A percentile compares a stretch with the other conserved stretches of the same genome.
phyloP scores from a whole-genome alignment of 2,329 filamentous ascomycete genomes.

The Scedosporium apiospermum region DNA sequence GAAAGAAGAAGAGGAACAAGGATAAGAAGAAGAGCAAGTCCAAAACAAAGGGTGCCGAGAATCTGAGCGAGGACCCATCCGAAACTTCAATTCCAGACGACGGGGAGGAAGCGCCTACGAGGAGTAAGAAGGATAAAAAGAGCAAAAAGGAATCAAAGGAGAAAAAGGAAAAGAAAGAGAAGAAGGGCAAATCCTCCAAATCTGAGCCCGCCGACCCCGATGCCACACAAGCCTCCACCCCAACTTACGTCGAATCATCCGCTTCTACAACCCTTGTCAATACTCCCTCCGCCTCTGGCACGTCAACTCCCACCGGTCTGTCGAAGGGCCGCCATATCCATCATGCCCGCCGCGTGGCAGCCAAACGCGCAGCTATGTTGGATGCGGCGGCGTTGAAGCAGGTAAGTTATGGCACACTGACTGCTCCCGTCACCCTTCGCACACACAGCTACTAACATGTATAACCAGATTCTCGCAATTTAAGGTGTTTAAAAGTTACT shows the following conservation, averaged over 20 bases:
- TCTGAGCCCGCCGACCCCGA: background rate
- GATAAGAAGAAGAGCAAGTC: slow-evolving; percentile 4
- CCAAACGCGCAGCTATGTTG: slow-evolving; percentile 2
- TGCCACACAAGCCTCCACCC: background rate
- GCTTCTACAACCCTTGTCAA: background rate
- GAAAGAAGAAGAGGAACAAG: slow-evolving; percentile 6
- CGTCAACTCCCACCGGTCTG: background rate
- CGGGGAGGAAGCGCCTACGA: background rate
- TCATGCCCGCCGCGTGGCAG: slow-evolving; percentile 2
- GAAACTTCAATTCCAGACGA: background rate
- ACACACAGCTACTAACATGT: background rate
- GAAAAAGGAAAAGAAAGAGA: slow-evolving; percentile 5
- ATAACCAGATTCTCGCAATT: slow-evolving; percentile 2
- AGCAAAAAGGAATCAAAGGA: slow-evolving; percentile 4
- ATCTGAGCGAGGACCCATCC: background rate
- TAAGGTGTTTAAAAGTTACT: background rate
- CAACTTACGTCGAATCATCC: background rate
- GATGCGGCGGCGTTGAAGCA: slow-evolving; percentile 4
- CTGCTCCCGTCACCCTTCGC: background rate
- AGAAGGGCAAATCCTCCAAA: slow-evolving; percentile 3
- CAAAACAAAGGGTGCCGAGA: slow-evolving; percentile 3
- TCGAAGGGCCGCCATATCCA: slow-evolving; percentile 1
- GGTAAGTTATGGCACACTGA: background rate
- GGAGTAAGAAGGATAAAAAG: slow-evolving; percentile 6
- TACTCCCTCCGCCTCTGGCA: background rate